These are phyloP conservation scores for Fusarium bactridioides DNA, from an alignment of 2,329 filamentous ascomycete species.

Conservation along the genomic window DNA sequence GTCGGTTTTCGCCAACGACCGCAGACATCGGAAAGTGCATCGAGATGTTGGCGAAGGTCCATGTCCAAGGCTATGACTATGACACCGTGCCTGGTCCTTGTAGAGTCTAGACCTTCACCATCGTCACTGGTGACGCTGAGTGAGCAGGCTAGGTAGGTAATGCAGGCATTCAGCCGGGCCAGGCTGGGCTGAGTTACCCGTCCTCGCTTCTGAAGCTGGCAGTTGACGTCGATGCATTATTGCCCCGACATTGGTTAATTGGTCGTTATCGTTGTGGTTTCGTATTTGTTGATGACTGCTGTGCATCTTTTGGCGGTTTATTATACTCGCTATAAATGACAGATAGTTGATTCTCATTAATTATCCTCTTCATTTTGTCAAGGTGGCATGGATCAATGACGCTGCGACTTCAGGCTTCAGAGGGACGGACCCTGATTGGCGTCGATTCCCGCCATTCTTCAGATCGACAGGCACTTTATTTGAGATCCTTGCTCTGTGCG, in stretches of 20 bases:
- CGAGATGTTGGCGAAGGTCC: background rate
- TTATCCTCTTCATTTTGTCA: background rate
- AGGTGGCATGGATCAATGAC: constrained; percentile 20
- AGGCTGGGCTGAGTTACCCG: background rate
- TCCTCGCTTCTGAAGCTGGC: background rate
- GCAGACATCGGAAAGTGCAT: constrained; percentile 4
- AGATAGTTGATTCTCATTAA: background rate
- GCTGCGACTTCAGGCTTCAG: background rate
- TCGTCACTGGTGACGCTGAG: constrained; percentile 13
- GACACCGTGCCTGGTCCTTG: constrained; percentile 3
- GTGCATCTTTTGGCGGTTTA: background rate
- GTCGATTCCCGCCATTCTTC: background rate
- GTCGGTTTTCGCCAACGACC: background rate
- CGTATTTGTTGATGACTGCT: background rate
- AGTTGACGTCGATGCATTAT: background rate
- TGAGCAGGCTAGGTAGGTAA: background rate
- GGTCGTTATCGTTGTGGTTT: background rate
- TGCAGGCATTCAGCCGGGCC: background rate
- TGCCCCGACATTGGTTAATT: background rate
- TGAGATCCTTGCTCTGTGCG: background rate
- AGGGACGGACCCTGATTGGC: constrained; percentile 30
- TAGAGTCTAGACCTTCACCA: constrained; percentile 3
- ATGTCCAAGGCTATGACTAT: background rate
- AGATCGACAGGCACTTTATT: constrained; percentile 11
- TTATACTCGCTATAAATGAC: too few species aligned